Base-by-base conservation (phyloP, 73 alveolate genomes). In the Tetrahymena thermophila region DNA sequence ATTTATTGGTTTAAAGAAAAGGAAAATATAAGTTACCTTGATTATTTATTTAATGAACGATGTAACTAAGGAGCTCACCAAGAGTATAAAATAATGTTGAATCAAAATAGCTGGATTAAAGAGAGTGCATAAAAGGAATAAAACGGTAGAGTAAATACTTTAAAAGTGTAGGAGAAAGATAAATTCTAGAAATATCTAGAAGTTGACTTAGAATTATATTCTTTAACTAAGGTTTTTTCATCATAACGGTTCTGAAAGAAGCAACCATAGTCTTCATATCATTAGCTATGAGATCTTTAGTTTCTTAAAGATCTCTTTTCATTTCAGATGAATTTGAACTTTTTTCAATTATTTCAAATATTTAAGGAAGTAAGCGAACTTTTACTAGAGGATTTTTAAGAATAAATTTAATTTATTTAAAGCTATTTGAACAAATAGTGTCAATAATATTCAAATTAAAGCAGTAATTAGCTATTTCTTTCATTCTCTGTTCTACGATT, bases 61-160 rank as follows among this genome's bases (percentile, higher is more conserved):
- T 95, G 34, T 95, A 95, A 93, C 94, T 93, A 19, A 95, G 95
- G 93, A 95, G 71, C 35, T 95, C 97, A 85, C 97, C 97, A 37
- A 95, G 58, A 16, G 94, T 42, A 42, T 85, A 95, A 55, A 95
- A 95, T 40, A 95, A 85, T 34, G 97, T 95, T 5, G 97, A 95
- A 85, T 95, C 97, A 85, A 95, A 95, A 35, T 95, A 95, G 35
- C 94, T 85, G 35, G 95, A 85, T 31, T 94, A 85, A 14, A 95
- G 93, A 1, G 97, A 95, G 83, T 95, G 97, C 43, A 95, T 38
- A 44, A 85, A 95, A 28, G 97, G 97, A 14, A 95, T 95, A n/a
- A 95, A 89, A 85, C 97, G 93, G 83, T 85, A 85, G 8, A 95
- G 84, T 3, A 95, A 40, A 35, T 50, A 95, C 43, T 95, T 95